phyloP scores from a whole-genome alignment of 192 early-diverging fungal genomes.

The Coemansia sp. region DNA sequence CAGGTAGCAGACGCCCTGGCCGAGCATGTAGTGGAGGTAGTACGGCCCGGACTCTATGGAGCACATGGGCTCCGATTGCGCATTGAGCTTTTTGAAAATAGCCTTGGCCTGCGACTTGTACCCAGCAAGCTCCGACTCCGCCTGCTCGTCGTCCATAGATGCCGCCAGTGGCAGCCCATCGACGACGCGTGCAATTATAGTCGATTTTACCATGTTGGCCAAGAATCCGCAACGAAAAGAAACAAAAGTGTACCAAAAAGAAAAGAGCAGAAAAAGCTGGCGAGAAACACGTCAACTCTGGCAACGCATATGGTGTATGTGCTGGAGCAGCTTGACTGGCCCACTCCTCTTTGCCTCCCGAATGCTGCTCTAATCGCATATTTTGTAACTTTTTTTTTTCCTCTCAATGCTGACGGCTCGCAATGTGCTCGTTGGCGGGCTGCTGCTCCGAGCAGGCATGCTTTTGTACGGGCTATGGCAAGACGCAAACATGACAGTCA shows the following conservation, averaged over 20 bases:
- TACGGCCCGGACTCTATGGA: conserved; percentile 92
- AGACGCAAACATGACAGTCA: conserved; percentile 84
- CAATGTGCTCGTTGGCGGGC: conserved; percentile 35
- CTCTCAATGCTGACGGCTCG: conserved; percentile 29
- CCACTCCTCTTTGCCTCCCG: neutral
- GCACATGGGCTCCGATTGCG: conserved; percentile 85
- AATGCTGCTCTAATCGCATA: neutral
- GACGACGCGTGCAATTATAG: conserved; percentile 88
- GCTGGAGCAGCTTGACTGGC: neutral
- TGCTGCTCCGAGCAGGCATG: conserved; percentile 63
- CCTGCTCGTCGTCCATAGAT: conserved; percentile 88
- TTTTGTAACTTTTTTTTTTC: neutral
- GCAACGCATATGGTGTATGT: neutral
- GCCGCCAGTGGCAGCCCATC: conserved; percentile 94
- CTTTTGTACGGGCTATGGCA: conserved; percentile 86
- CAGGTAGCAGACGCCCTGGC: conserved; percentile 91
- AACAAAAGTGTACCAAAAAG: neutral
- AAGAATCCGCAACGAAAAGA: neutral
- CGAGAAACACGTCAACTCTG: no score
- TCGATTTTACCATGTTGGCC: conserved; percentile 82
- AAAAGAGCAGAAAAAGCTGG: neutral
- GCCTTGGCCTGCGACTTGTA: conserved; percentile 92
- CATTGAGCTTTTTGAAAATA: conserved; percentile 85
- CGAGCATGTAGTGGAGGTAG: conserved; percentile 92
- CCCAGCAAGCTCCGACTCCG: conserved; percentile 81